Evolutionary conservation across 2,329 filamentous ascomycete genomes (phyloP), one percentile per base, ranked within the genome.

Genomic region (Trichoderma asperellum): DNA sequence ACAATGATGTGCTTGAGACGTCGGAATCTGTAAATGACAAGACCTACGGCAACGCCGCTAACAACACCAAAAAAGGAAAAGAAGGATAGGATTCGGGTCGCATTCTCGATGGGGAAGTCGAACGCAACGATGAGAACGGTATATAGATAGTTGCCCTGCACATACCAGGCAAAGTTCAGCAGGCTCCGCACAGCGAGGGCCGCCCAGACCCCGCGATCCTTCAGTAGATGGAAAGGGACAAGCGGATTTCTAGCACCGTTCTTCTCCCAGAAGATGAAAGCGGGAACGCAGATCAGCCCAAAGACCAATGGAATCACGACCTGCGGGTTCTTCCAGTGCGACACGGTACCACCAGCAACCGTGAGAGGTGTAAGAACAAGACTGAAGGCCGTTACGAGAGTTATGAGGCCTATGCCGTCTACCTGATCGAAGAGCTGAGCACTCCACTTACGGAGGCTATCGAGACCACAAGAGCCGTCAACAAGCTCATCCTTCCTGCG

Each of bases 151-250:
- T 88, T 86, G 43, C 84, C 86, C 74, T 89, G 87, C 24, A 87
- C 80, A 61, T 83, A 84, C 86, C 86, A 89, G 2, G 83, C 80
- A 69, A 85, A 82, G 74, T 83, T 86, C 56, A 86, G 79, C 67
- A 84, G 74, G 68, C 79, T 77, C 2, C 82, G 83, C 55, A 90
- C 86, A 0, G 85, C 86, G 11, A 90, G 77, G 0, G 87, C 85
- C 2, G 84, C 86, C 87, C 87, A 90, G 1, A 90, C 86, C 0
- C 83, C 84, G n/a, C 88, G 84, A 70, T 90, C 86, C 70, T 82
- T 84, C 27, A 90, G 78, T 0, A 89, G 80, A 73, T 84, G 76
- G 74, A 89, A 88, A 0, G 87, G 88, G 0, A 89, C 76, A 73
- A 89, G 83, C 0, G 88, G 87, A 57, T 73, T 73, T 5, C 85